These are phyloP conservation scores for Chloranthus sessilifolius DNA, from an alignment of 164 flowering plant species.

Conservation along the genomic window DNA sequence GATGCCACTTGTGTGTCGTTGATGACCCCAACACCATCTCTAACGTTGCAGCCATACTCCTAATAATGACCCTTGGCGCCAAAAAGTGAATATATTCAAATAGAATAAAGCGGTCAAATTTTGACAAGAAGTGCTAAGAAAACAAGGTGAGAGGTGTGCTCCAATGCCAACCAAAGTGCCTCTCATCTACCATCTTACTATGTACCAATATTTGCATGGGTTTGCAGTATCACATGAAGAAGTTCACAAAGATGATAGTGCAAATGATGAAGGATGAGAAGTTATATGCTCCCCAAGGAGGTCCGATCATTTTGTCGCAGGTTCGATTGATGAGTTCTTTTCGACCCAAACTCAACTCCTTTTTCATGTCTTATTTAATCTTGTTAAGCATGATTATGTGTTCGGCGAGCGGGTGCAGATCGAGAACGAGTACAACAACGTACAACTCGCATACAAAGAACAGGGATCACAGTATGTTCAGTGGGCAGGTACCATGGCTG, in stretches of 20 bases:
- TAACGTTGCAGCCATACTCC: no score
- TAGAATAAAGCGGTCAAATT: background rate
- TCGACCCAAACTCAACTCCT: background rate
- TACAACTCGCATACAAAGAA: conserved; percentile 54
- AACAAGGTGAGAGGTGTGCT: background rate
- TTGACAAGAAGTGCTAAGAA: background rate
- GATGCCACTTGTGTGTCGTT: no score
- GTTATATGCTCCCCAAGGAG: conserved; percentile 52
- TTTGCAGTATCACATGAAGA: conserved; percentile 46
- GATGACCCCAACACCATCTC: no score
- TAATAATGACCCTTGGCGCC: background rate
- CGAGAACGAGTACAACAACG: conserved; percentile 79
- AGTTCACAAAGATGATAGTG: conserved; percentile 31
- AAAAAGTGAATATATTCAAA: background rate
- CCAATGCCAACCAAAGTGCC: background rate
- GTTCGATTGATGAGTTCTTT: conserved; percentile 14
- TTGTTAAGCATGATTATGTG: no score
- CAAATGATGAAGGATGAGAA: conserved; percentile 41
- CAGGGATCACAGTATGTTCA: conserved; percentile 51
- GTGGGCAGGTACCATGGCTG: conserved; percentile 86
- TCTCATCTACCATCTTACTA: background rate
- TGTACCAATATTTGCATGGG: background rate
- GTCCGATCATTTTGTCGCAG: conserved; percentile 55
- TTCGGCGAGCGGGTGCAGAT: conserved; percentile 54
- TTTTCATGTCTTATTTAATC: no score